These are phyloP conservation scores for Ogataea neopini DNA, from an alignment of 805 yeast species.

Conservation along the genomic window DNA sequence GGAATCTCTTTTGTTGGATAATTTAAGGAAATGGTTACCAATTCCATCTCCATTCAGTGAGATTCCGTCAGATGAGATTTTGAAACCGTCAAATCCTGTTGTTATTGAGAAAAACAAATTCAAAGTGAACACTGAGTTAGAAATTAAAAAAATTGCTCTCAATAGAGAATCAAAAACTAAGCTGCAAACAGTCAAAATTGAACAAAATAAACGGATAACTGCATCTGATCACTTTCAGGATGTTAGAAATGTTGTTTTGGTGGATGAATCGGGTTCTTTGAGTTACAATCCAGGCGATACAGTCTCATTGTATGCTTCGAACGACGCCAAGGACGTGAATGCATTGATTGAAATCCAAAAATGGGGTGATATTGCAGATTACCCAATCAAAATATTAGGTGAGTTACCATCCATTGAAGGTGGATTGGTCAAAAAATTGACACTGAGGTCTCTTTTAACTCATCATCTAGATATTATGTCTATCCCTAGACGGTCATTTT, in stretches of 20 bases:
- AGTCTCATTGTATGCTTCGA: constrained; percentile 71
- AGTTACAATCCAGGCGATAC: constrained; percentile 79
- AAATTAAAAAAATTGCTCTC: constrained; percentile 31
- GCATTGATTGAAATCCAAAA: constrained; percentile 65
- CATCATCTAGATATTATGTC: constrained; percentile 82
- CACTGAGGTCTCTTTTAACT: constrained; percentile 69
- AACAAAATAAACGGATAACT: constrained; percentile 62
- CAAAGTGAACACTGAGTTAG: constrained; percentile 33
- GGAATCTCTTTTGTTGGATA: constrained; percentile 51
- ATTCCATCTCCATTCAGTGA: constrained; percentile 31
- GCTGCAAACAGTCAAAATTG: constrained; percentile 46
- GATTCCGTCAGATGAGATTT: constrained; percentile 37
- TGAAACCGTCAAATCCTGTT: constrained; percentile 40
- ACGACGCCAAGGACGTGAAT: constrained; percentile 64
- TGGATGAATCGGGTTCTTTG: constrained; percentile 29
- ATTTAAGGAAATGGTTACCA: constrained; percentile 38
- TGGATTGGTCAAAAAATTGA: constrained; percentile 60
- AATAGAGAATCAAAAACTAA: constrained; percentile 23
- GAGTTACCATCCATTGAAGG: constrained; percentile 49
- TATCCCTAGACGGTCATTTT: constrained; percentile 84
- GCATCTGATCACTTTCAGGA: constrained; percentile 82
- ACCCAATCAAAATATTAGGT: constrained; percentile 44
- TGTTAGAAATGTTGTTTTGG: constrained; percentile 63
- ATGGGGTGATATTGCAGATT: constrained; percentile 75
- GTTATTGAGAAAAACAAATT: constrained; percentile 31